These are phyloP conservation scores for Penicillium sp. DNA, from an alignment of 2,329 filamentous ascomycete species.

Conservation along the genomic window DNA sequence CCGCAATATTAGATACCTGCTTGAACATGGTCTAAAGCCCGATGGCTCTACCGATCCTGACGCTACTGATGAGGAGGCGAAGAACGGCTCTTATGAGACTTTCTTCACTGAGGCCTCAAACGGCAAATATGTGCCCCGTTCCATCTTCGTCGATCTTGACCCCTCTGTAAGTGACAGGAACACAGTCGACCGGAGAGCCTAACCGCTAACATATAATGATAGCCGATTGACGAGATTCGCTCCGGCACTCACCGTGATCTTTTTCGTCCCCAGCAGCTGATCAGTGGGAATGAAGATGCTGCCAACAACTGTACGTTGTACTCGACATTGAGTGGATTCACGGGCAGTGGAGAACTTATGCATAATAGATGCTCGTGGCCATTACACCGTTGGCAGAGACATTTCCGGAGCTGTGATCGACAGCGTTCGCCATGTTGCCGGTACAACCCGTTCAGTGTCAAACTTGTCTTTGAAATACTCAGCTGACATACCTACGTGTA, in stretches of 20 bases:
- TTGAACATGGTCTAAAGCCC: conserved; percentile 61
- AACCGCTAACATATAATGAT: background rate
- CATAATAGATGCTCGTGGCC: conserved; percentile 58
- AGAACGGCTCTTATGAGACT: conserved; percentile 59
- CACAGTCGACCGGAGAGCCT: background rate
- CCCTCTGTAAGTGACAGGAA: conserved; percentile 48
- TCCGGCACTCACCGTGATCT: conserved; percentile 60
- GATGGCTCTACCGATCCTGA: conserved; percentile 59
- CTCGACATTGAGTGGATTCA: background rate
- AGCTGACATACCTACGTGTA: conserved; percentile 28
- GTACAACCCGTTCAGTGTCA: conserved; percentile 37
- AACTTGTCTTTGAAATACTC: conserved; percentile 12
- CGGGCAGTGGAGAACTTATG: conserved; percentile 12
- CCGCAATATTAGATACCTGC: conserved; percentile 52
- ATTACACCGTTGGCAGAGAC: conserved; percentile 67
- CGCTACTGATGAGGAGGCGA: conserved; percentile 49
- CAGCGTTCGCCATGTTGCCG: conserved; percentile 60
- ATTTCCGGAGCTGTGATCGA: conserved; percentile 62
- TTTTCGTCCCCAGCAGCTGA: conserved; percentile 63
- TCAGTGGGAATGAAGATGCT: conserved; percentile 66
- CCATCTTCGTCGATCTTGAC: conserved; percentile 65
- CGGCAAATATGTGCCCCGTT: conserved; percentile 65
- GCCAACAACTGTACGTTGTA: conserved; percentile 60
- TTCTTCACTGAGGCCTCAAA: conserved; percentile 63
- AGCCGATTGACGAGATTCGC: conserved; percentile 65